These are phyloP conservation scores for Stephania yunnanensis DNA, from an alignment of 164 flowering plant genomes.

Conservation along the genomic window DNA sequence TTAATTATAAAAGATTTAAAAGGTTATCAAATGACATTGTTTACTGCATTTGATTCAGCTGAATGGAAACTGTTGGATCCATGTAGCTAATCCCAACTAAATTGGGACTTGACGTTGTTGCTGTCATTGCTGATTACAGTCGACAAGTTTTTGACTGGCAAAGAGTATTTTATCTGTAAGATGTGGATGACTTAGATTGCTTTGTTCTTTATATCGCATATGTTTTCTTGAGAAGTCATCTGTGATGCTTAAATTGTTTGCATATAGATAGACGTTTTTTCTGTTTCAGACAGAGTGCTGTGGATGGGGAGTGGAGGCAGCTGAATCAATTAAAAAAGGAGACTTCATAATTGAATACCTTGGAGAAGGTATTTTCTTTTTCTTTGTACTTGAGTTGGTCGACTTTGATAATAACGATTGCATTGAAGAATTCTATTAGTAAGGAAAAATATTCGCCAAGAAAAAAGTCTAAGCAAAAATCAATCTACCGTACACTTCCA, in stretches of 20 bases:
- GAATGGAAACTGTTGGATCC: too few species aligned
- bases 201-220: neutral
- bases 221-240: neutral
- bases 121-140: neutral
- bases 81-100: too few species aligned
- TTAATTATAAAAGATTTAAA: too few species aligned
- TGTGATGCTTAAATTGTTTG: neutral
- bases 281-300: slow-evolving; percentile 68
- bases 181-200: neutral
- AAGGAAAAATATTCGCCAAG: neutral
- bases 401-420: neutral
- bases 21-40: too few species aligned
- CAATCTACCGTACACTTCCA: neutral
- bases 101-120: too few species aligned
- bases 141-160: neutral
- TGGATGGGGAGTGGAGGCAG: slow-evolving; percentile 98
- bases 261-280: slow-evolving; percentile 2
- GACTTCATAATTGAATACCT: slow-evolving; percentile 84
- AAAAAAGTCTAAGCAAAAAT: neutral
- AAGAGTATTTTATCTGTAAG: neutral
- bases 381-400: neutral
- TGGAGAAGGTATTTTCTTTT: slow-evolving; percentile 72
- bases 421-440: neutral
- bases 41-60: too few species aligned
- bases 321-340: slow-evolving; percentile 67